A percentile compares a stretch with the other conserved stretches of the same genome.
These are phyloP conservation scores for Nannochloropsis granulata DNA, from an alignment of 108 stramenopile genomes.

Conservation along the genomic window DNA sequence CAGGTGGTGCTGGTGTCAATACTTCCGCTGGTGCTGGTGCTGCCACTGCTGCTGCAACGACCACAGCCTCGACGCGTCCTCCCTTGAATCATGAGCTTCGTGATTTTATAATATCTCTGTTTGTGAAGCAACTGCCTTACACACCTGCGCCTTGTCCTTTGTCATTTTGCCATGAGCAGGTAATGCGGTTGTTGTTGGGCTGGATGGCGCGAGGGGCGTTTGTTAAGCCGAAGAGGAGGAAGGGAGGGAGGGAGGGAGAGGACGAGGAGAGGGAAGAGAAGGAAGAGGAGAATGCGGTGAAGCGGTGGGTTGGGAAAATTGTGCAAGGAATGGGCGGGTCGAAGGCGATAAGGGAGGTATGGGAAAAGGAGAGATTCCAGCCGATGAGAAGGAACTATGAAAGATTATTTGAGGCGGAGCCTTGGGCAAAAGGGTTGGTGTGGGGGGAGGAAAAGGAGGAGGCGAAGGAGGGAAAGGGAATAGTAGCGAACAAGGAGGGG, in stretches of 20 bases:
- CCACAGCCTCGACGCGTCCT: background rate
- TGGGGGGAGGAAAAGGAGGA: background rate
- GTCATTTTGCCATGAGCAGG: background rate
- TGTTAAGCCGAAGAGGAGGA: background rate
- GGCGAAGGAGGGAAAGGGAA: background rate
- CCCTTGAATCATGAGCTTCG: background rate
- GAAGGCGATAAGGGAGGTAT: background rate
- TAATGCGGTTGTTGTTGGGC: background rate
- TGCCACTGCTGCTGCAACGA: background rate
- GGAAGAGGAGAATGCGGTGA: background rate
- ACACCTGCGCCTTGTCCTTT: background rate
- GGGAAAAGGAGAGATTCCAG: background rate
- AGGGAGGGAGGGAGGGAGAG: background rate
- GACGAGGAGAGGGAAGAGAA: background rate
- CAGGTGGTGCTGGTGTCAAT: background rate
- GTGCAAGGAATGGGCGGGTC: background rate
- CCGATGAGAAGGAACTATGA: background rate
- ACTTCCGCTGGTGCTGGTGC: background rate
- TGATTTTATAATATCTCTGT: background rate
- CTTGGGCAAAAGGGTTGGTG: background rate
- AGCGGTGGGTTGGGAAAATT: background rate
- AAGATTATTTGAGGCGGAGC: background rate
- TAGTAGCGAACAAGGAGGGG: background rate
- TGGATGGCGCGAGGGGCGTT: background rate
- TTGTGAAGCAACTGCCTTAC: background rate